Conservation (phyloP, 1,284 basidiomycete species). For the Heliocybe sulcata region DNA sequence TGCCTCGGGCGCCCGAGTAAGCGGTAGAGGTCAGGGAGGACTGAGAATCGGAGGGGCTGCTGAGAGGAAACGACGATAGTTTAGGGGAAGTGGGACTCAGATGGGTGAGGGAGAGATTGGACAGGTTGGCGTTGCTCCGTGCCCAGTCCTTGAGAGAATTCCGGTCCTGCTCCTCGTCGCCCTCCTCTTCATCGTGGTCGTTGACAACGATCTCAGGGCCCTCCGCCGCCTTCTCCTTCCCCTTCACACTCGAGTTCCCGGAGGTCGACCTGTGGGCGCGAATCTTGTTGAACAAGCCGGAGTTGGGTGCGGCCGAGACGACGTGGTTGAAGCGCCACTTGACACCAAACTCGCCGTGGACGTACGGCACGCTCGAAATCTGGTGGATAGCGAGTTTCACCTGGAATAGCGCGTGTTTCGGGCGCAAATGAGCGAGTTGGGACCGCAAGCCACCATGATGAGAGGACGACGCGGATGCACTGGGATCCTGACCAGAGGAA, state of each 20-base stretch:
- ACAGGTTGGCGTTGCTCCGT: neutral
- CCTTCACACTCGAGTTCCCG: slow-evolving; percentile 16
- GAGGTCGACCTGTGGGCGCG: slow-evolving; percentile 24
- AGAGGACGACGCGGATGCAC: slow-evolving; percentile 8
- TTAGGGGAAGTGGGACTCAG: slow-evolving; percentile 1
- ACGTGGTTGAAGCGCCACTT: slow-evolving; percentile 73
- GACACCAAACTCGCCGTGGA: slow-evolving; percentile 67
- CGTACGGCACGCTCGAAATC: slow-evolving; percentile 68
- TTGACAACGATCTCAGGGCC: slow-evolving; percentile 17
- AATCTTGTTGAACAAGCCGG: slow-evolving; percentile 29
- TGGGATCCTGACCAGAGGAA: slow-evolving; percentile 12
- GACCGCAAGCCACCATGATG: slow-evolving; percentile 21
- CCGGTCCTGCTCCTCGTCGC: slow-evolving; percentile 9
- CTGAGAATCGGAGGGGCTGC: slow-evolving; percentile 2
- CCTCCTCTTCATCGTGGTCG: slow-evolving; percentile 19
- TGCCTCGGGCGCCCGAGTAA: slow-evolving; percentile 32
- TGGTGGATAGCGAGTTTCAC: slow-evolving; percentile 64
- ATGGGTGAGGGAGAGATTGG: neutral
- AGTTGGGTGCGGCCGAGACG: slow-evolving; percentile 26
- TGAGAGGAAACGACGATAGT: slow-evolving; percentile 8
- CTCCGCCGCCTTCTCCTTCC: slow-evolving; percentile 24
- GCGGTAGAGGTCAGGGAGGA: slow-evolving; percentile 10
- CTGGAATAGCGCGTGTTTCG: slow-evolving; percentile 60
- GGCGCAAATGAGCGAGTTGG: slow-evolving; percentile 45
- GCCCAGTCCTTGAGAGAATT: neutral